Base-by-base conservation (phyloP, 805 yeast genomes). In the Lachancea cidri region DNA sequence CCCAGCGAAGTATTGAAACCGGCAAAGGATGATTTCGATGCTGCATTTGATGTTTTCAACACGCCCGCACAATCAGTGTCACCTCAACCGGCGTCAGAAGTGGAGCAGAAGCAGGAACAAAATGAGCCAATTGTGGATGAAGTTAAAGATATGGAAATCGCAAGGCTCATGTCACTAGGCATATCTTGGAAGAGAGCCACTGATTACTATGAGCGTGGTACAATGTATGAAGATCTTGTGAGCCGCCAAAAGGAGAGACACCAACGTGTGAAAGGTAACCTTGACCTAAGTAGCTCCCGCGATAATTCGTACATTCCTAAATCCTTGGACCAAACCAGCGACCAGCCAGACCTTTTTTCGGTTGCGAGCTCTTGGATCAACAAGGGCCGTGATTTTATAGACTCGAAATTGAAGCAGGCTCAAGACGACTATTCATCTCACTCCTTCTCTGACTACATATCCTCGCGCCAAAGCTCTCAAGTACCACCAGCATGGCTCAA, bases 101-200 rank as follows among this genome's bases (percentile, higher is more conserved):
- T 17, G 20, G 29, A 14, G 4, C 35, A 29, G 15, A 18, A 13
- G 27, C 47, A 15, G 18, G 33, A 11, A 44, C 44, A 30, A 14
- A 46, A 38, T 7, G 39, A 35, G 20, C 17, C 29, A 16, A 39
- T 56, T 4, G 57, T 58, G 3, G 65, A 61, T 41, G 65, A 61
- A 38, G 58, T 58, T 2, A 55, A 46, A 38, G 66, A 61, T 43
- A 58, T 60, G 64, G 65, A 61, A 41, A 50, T 61, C 8, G 65
- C 66, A 2, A 51, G 47, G 37, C 37, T 61, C 35, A 61, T 61
- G 66, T 61, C 66, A 0, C 43, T 61, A 33, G 63, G 57, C 3
- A 34, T 53, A 4, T 35, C 54, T 3, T 46, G 57, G 11, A 53
- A 53, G 3, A 40, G 49, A 35, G 60, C 66, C 11, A 33, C 29